Evolutionary conservation across 2,329 filamentous ascomycete genomes (phyloP).

Genomic region (Ceratocystis papillata): DNA sequence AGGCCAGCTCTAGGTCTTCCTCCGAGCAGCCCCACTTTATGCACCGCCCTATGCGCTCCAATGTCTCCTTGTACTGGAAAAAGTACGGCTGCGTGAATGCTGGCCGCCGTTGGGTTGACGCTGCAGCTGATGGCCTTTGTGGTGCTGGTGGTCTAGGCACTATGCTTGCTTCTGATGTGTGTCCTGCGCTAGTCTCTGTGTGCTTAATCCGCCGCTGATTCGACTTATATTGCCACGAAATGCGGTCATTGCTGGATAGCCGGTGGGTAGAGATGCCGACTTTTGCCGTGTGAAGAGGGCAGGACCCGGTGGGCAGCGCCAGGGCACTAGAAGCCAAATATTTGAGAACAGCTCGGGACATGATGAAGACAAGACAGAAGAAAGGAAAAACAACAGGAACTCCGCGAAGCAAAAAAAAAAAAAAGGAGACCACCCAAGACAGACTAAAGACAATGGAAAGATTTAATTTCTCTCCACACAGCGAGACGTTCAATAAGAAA

Average conservation of each 20-base stretch:
- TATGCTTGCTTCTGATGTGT: not conserved
- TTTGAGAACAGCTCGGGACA: not conserved
- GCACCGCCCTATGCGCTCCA: conserved; percentile 20
- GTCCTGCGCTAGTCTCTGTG: not conserved
- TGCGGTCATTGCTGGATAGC: not conserved
- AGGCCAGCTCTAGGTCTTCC: conserved; percentile 14
- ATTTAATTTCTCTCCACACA: not conserved
- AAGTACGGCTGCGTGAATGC: conserved; percentile 17
- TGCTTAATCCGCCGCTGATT: not conserved
- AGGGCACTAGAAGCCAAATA: not conserved
- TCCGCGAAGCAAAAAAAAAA: not conserved
- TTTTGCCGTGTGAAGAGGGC: not conserved
- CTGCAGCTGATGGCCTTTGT: not conserved
- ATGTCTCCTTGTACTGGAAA: conserved; percentile 18
- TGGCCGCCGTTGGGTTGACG: not conserved
- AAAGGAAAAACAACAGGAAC: not conserved
- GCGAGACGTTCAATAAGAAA: not conserved
- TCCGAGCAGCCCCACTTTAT: conserved; percentile 23
- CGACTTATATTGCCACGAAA: not conserved
- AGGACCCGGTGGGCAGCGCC: not conserved
- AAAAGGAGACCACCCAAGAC: not conserved
- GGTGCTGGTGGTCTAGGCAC: no score
- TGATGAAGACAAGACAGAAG: not conserved
- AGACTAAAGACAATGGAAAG: not conserved
- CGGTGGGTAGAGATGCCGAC: not conserved